Base-by-base conservation (phyloP, 257 asterid genomes). In the Thymus mandschuricus region DNA sequence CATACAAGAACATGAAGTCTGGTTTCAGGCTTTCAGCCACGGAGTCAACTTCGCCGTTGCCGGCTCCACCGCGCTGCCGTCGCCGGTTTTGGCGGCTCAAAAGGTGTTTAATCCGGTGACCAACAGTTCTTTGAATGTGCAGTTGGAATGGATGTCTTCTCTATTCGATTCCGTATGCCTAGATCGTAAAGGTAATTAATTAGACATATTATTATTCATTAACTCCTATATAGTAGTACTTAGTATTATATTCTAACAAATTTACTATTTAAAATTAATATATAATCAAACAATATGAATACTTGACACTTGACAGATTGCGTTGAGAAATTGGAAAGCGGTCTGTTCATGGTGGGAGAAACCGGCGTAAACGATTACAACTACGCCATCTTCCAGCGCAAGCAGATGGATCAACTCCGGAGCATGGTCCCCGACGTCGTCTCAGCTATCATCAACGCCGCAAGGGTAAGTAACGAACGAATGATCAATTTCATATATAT, bases 341-440 rank as follows among this genome's bases (percentile, higher is more conserved):
- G 31, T 52, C 33, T 52, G 10, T 52, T 21, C 33, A 52, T 52
- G 58, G 58, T 52, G 33, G 58, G 58, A 52, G 58, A 52, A 52
- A 52, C 11, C 12, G 58, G 58, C 21, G 58, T 31, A 8, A 52
- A 52, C 11, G 58, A 52, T 7, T 52, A 52, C 59, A 52, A 52
- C 58, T 52, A 52, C 33, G 58, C 58, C 4, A 21, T 52, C 3
- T 52, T 52, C 12, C 59, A 52, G 27, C 3, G 30, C 3, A 52
- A 52, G 7, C 31, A 27, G 8, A 52, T 52, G 59, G 33, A 52
- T 2, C 5, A 52, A 6, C 11, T 52, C 0, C 21, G 12, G 27
- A 21, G 28, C 34, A 52, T 52, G 59, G 59, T 52, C 27, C 12
- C 59, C 8, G 55, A 49, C 5, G 55, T 49, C 5, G 55, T 49